Percentiles rank a stretch among this genome's conserved stretches.
Conservation (phyloP, 1,284 basidiomycete genomes). For the Puccinia novopanici region DNA sequence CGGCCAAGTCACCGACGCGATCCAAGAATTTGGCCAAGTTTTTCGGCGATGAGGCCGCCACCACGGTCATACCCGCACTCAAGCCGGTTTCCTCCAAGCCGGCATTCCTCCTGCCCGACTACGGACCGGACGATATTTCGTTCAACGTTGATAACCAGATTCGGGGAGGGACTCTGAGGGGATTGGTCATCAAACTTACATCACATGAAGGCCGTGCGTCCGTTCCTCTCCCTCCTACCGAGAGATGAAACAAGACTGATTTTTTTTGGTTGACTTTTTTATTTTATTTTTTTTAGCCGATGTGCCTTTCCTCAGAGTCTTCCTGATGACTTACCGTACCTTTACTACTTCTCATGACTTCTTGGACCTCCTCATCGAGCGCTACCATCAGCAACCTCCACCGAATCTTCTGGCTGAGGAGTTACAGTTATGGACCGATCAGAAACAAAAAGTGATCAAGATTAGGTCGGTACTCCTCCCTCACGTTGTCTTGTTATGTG, state of each 20-base stretch:
- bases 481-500: slow-evolving; percentile 71
- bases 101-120: slow-evolving; percentile 57
- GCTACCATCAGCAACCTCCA: slow-evolving; percentile 80
- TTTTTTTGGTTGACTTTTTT: not conserved
- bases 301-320: slow-evolving; percentile 81
- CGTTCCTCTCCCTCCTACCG: not conserved
- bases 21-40: slow-evolving; percentile 49
- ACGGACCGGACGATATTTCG: slow-evolving; percentile 57
- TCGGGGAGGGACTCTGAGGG: slow-evolving; percentile 57
- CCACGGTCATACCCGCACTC: slow-evolving; percentile 2
- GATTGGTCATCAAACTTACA: slow-evolving; percentile 52
- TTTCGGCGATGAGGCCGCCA: slow-evolving; percentile 45
- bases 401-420: slow-evolving; percentile 69
- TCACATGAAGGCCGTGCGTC: slow-evolving; percentile 49
- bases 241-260: not conserved
- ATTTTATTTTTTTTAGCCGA: slow-evolving; percentile 63
- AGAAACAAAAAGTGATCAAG: slow-evolving; percentile 86
- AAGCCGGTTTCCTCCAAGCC: slow-evolving; percentile 51
- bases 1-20: slow-evolving; percentile 41
- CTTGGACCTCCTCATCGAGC: slow-evolving; percentile 78
- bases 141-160: slow-evolving; percentile 57
- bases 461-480: slow-evolving; percentile 68
- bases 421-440: slow-evolving; percentile 76
- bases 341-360: slow-evolving; percentile 85
- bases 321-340: slow-evolving; percentile 95